Conservation (phyloP, 352 stramenopile genomes). For the Elongisporangium senticosum region DNA sequence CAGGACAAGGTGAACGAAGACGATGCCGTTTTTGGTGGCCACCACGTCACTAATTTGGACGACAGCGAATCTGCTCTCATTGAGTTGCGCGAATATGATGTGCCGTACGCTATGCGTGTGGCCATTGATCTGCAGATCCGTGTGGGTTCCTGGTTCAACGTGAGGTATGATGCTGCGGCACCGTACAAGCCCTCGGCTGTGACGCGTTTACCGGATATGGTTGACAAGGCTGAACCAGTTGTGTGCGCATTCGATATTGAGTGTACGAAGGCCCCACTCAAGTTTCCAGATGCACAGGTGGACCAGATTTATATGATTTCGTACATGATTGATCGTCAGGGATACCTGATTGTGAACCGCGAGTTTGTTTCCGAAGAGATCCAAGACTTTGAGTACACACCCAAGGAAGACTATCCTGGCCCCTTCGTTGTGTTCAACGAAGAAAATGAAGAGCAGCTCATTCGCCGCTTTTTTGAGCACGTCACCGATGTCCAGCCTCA, state of each 20-base stretch:
- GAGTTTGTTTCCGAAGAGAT: conserved; percentile 97
- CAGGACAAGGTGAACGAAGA: conserved; percentile 36
- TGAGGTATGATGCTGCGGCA: conserved; percentile 71
- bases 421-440: conserved; percentile 98
- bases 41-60: conserved; percentile 23
- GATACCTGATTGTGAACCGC: conserved; percentile 96
- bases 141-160: conserved; percentile 96
- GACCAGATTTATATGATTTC: conserved; percentile 98
- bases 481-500: conserved; percentile 91
- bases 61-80: conserved; percentile 73
- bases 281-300: conserved; percentile 96
- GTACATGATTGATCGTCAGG: conserved; percentile 96
- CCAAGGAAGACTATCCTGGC: conserved; percentile 85
- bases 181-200: conserved; percentile 51
- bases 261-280: conserved; percentile 97
- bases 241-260: conserved; percentile 99
- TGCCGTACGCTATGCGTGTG: conserved; percentile 95
- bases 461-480: conserved; percentile 89
- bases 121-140: conserved; percentile 96
- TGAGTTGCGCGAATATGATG: conserved; percentile 98
- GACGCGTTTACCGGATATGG: conserved; percentile 72
- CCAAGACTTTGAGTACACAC: conserved; percentile 98
- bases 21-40: conserved; percentile 27
- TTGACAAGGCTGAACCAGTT: conserved; percentile 90
- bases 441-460: conserved; percentile 67